Percentiles rank a stretch among this genome's conserved stretches.
Conservation (phyloP, 345 rosid species). For the thale cress (Arabidopsis thaliana) region TAIR10.1 NC_003074.8:22464501-22465000, state of each 20-base stretch:
- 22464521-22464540: neutral
- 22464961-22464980: neutral
- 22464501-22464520: neutral
- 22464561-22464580: neutral
- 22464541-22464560: neutral
- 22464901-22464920: slow-evolving; percentile 1
- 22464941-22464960: neutral
- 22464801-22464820: neutral
- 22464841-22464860: slow-evolving; percentile 14
- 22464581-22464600: neutral
- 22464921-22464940: neutral
- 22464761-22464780: slow-evolving; percentile 7
- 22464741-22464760: neutral
- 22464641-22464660: neutral
- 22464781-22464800: neutral
- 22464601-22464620: neutral
- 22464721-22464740: neutral
- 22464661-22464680: neutral
- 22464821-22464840: slow-evolving; percentile 14
- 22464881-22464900: neutral
- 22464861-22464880: slow-evolving; percentile 17
- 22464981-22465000: slow-evolving; percentile 16
- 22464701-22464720: neutral
- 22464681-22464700: neutral
- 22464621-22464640: neutral